phyloP scores from a whole-genome alignment of 768 basidiomycete genomes.

The Lactifluus pinguis region DNA sequence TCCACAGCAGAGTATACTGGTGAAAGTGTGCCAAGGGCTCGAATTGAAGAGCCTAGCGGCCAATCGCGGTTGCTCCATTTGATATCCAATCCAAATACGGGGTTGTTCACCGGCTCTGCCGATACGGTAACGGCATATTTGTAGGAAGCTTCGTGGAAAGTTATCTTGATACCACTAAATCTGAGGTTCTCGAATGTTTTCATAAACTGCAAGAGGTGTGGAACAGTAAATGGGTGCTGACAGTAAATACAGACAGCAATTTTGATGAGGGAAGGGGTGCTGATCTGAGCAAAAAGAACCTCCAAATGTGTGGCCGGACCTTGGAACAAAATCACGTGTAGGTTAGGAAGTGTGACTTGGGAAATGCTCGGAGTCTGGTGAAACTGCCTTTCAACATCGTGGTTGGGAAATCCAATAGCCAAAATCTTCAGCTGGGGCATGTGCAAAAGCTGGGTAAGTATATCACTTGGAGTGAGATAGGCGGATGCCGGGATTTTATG shows the following conservation, averaged over 20 bases:
- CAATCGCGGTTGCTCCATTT: not conserved
- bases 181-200: not conserved
- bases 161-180: not conserved
- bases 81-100: too few relatives aligned
- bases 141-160: not conserved
- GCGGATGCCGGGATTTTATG: not conserved
- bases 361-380: not conserved
- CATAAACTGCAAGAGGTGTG: not conserved
- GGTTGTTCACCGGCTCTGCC: too few relatives aligned
- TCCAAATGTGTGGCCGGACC: not conserved
- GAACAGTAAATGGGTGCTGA: not conserved
- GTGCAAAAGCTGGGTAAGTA: not conserved
- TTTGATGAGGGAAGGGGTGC: not conserved
- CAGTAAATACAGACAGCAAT: not conserved
- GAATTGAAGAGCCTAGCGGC: not conserved
- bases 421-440: not conserved
- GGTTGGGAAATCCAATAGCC: not conserved
- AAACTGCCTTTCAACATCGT: not conserved
- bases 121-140: too few relatives aligned
- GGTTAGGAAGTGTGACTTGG: not conserved
- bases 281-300: not conserved
- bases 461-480: not conserved
- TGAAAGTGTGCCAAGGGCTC: not conserved
- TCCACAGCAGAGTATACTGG: not conserved
- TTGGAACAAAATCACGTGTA: not conserved